Base-by-base conservation (phyloP, 768 basidiomycete species). In the Dentipellis sp. region DNA sequence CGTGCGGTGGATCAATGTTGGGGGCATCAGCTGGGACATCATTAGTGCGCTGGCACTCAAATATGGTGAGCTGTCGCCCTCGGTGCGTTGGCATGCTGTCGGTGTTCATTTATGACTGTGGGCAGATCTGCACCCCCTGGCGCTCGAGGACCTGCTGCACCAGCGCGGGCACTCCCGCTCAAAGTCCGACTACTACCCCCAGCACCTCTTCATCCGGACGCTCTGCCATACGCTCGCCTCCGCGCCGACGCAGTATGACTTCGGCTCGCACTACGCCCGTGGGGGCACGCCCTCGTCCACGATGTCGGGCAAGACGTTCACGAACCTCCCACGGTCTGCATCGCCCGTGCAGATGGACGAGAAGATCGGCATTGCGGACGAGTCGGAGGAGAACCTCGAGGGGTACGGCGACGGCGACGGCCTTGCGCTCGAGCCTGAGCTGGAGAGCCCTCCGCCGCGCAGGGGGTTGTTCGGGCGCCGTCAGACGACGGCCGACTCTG, bases 1-100 rank as follows among this genome's bases (percentile, higher is more conserved):
- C 64, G 86, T 86, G 16, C 71, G 87, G 52, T 89, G 85, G 86
- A 86, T 88, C 53, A 84, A 85, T 60, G 75, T 88, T 59, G 81
- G 78, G 21, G 87, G 86, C 5, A 70, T 78, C 39, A 72, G 79
- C 59, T 88, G 85, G 84, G 85, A 87, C 62, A 83, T 88, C 38
- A 76, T 89, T 62, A 84, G 82, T 62, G 79, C 80, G 0, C 67
- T 88, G 35, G 81, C 83, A 17, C 66, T 87, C 56, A 79, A 78
- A 67, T 86, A 84, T 62, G 75, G 85, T 84, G 56, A 48, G 77
- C 54, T 29, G 19, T 7, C 5, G 17, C 17, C 45, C 21, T 19
- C 37, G 7, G n/a, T 29, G 16, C n/a, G 16, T 42, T 52, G 22
- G 39, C 29, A 23, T 19, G 19, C 12, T 0, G 29, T 22, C 4